A percentile compares a stretch with the other conserved stretches of the same genome.
phyloP scores from a whole-genome alignment of 345 rosid genomes.

The Heritiera littoralis region DNA sequence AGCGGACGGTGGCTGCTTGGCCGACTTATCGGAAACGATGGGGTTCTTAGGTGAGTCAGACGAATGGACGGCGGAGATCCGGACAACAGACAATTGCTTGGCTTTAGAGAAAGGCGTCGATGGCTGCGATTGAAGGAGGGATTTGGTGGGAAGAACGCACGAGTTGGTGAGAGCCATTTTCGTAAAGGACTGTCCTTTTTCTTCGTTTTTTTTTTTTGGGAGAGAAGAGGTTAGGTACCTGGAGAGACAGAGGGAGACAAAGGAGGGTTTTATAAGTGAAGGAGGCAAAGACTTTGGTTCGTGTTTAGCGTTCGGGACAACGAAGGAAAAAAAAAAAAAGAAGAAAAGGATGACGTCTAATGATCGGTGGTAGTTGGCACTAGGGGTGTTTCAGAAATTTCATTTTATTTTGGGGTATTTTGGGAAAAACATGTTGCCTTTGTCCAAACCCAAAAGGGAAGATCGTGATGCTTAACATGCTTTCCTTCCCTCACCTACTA shows the following conservation, averaged over 20 bases:
- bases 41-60: constrained; percentile 45
- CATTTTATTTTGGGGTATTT: not conserved
- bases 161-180: constrained; percentile 41
- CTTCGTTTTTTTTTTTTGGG: not conserved
- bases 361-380: constrained; percentile 22
- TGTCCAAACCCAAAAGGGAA: not conserved
- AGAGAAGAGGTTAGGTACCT: constrained; percentile 13
- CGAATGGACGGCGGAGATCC: constrained; percentile 59
- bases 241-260: not conserved
- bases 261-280: constrained; percentile 21
- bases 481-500: not conserved
- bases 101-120: constrained; percentile 17
- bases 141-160: constrained; percentile 36
- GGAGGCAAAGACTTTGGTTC: not conserved
- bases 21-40: constrained; percentile 23
- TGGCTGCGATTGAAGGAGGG: constrained; percentile 28
- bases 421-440: not conserved
- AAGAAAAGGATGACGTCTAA: not conserved
- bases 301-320: not conserved
- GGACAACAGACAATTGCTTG: constrained; percentile 29
- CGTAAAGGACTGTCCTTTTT: not conserved
- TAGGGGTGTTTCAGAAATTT: constrained; percentile 11
- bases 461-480: not conserved
- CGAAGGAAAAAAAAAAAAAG: not conserved
- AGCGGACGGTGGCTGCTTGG: not conserved